Percentiles rank a stretch among this genome's conserved stretches.
Conservation (phyloP, 129 eudicot genomes). For the Artemisia argyi region DNA sequence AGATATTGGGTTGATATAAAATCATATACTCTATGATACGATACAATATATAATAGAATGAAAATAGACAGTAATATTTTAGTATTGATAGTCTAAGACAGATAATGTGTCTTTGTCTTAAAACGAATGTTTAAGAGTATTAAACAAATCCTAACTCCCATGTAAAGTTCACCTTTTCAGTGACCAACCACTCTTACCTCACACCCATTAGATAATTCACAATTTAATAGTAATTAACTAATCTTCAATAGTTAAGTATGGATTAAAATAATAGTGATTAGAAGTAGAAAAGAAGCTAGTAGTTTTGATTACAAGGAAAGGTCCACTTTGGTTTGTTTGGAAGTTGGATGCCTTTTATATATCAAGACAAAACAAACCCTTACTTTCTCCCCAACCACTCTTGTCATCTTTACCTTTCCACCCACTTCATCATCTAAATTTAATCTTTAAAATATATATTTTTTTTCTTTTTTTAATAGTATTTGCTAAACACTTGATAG, state of each 20-base stretch:
- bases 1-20: too few species aligned
- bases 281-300: constrained; percentile 15
- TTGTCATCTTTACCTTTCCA: constrained; percentile 42
- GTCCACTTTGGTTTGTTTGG: constrained; percentile 47
- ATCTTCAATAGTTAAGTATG: neutral
- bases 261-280: constrained; percentile 18
- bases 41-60: neutral
- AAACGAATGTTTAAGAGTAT: constrained; percentile 33
- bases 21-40: too few species aligned
- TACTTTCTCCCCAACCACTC: constrained; percentile 42
- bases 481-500: neutral
- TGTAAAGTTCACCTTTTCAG: constrained; percentile 33
- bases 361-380: constrained; percentile 43
- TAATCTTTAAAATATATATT: neutral
- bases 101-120: constrained; percentile 14
- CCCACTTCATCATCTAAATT: constrained; percentile 33
- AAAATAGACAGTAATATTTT: neutral
- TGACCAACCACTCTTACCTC: constrained; percentile 23
- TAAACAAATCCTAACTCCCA: constrained; percentile 30
- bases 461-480: constrained; percentile 4
- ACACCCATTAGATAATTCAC: constrained; percentile 16
- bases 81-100: constrained; percentile 1
- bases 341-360: constrained; percentile 39
- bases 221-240: neutral
- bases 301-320: constrained; percentile 33